Percentiles rank a stretch among this genome's conserved stretches.
Evolutionary conservation across 805 yeast genomes (phyloP).

Genomic region (Lipomyces yamanashiensis): DNA sequence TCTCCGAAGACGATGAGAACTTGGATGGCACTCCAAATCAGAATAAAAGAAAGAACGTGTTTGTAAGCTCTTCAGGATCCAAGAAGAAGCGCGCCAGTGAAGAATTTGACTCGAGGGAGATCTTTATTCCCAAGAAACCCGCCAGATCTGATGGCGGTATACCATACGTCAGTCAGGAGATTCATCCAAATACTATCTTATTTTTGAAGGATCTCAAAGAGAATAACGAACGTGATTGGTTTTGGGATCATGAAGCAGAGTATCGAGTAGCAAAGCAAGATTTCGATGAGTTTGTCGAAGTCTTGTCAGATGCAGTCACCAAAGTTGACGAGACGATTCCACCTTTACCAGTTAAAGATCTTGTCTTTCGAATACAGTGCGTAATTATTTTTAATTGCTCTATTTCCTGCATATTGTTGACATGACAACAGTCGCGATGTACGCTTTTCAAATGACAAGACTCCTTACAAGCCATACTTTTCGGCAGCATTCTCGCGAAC

Average conservation of each 20-base stretch:
- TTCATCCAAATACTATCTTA: conserved; percentile 36
- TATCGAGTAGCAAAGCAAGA: conserved; percentile 37
- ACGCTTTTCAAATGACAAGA: conserved; percentile 35
- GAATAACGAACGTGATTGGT: conserved; percentile 40
- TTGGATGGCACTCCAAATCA: too few species aligned
- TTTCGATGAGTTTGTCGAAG: conserved; percentile 36
- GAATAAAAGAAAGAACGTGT: conserved; percentile 4
- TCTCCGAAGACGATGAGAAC: conserved; percentile 12
- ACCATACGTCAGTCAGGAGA: conserved; percentile 9
- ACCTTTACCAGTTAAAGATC: conserved; percentile 34
- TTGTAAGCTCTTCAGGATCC: background rate
- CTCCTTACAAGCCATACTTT: conserved; percentile 39
- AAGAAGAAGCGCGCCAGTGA: conserved; percentile 2
- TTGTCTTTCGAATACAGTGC: conserved; percentile 35
- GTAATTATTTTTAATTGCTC: background rate
- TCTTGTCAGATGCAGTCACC: conserved; percentile 19
- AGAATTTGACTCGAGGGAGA: conserved; percentile 25
- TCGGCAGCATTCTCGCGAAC: conserved; percentile 38
- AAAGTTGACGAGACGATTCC: conserved; percentile 36
- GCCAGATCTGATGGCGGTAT: conserved; percentile 23
- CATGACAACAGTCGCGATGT: conserved; percentile 30
- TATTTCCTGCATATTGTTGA: background rate
- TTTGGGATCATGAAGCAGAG: conserved; percentile 37
- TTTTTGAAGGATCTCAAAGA: conserved; percentile 28
- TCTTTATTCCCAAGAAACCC: conserved; percentile 20